Percentiles rank a stretch among this genome's conserved stretches.
Evolutionary conservation across 1,284 basidiomycete species (phyloP).

Genomic region (Pyrrhoderma noxium): DNA sequence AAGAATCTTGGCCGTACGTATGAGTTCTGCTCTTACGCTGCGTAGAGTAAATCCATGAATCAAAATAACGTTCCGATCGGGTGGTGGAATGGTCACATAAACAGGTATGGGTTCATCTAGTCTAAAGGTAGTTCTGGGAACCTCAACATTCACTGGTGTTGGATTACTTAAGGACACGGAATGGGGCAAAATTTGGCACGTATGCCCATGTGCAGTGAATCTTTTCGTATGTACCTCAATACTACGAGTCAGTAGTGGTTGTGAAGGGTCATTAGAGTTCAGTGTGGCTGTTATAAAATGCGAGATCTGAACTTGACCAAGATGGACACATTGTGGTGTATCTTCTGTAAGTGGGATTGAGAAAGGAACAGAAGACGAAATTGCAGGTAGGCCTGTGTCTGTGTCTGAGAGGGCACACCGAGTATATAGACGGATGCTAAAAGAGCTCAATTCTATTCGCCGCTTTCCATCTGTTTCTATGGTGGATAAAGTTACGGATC

Average conservation of each 20-base stretch:
- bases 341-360: conserved; percentile 67
- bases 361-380: conserved; percentile 62
- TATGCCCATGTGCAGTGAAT: conserved; percentile 57
- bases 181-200: conserved; percentile 49
- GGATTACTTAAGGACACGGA: conserved; percentile 51
- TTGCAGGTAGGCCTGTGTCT: conserved; percentile 22
- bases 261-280: conserved; percentile 38
- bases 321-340: conserved; percentile 70
- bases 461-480: conserved; percentile 51
- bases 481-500: conserved; percentile 59
- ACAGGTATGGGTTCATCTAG: conserved; percentile 65
- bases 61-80: conserved; percentile 52
- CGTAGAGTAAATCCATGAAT: conserved; percentile 61
- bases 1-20: conserved; percentile 51
- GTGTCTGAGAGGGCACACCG: conserved; percentile 27
- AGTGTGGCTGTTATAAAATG: conserved; percentile 62
- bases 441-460: conserved; percentile 56
- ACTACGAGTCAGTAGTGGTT: conserved; percentile 42
- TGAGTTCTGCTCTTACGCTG: conserved; percentile 67
- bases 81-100: conserved; percentile 71
- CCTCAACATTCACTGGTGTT: conserved; percentile 55
- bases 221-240: conserved; percentile 64
- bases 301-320: conserved; percentile 57
- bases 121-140: conserved; percentile 62
- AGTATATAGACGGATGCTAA: conserved; percentile 46